Percentiles rank a stretch among this genome's conserved stretches.
Evolutionary conservation across 352 stramenopile genomes (phyloP).

Genomic region (Blastocystis sp.): DNA sequence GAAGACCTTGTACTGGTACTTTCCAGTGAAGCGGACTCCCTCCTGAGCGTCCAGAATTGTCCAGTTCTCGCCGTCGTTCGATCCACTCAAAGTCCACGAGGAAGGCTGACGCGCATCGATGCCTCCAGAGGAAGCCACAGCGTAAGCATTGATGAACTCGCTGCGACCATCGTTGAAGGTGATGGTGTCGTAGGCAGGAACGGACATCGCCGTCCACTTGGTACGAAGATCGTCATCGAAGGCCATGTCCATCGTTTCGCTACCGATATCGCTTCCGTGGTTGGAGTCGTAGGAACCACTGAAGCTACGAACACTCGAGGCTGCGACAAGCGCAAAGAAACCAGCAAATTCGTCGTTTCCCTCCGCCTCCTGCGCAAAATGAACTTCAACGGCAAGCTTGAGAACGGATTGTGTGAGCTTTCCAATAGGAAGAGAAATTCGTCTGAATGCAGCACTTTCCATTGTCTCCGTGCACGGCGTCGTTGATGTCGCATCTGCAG

Average conservation of each 20-base stretch:
- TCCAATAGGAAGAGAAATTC: background rate
- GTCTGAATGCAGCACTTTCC: background rate
- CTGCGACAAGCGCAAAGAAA: background rate
- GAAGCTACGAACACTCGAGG: background rate
- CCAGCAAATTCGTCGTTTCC: background rate
- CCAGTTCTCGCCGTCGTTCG: slow-evolving; percentile 24
- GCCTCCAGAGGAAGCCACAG: slow-evolving; percentile 1
- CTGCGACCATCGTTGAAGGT: background rate
- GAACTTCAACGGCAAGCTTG: slow-evolving; percentile 22
- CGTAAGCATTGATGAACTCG: slow-evolving; percentile 52
- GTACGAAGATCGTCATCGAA: slow-evolving; percentile 36
- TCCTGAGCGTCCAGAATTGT: background rate
- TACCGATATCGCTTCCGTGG: background rate
- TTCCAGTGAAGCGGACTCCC: background rate
- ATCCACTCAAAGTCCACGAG: slow-evolving; percentile 1
- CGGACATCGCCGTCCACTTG: background rate
- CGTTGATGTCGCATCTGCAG: background rate
- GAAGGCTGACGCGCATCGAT: background rate
- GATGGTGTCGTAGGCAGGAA: slow-evolving; percentile 1
- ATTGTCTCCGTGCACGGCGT: background rate
- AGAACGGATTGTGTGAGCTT: background rate
- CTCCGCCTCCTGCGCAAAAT: background rate
- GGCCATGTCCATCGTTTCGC: background rate
- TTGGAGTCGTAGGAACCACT: background rate
- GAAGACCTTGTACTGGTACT: slow-evolving; percentile 6